Percentiles rank a stretch among this genome's conserved stretches.
Evolutionary conservation across 1,284 basidiomycete genomes (phyloP).

Genomic region (Malassezia restricta): DNA sequence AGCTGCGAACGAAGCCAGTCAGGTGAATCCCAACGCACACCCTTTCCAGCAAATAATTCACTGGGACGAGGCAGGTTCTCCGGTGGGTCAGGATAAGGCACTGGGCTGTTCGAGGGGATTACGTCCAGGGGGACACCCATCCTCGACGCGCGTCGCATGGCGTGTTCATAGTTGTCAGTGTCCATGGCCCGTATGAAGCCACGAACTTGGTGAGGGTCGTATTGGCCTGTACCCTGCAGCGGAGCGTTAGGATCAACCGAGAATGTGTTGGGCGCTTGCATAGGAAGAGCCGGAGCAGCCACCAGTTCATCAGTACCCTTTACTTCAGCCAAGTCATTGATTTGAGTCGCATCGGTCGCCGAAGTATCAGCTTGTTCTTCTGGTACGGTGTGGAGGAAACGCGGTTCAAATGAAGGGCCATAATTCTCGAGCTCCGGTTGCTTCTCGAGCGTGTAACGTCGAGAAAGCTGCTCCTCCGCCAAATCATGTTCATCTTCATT

Average conservation of each 20-base stretch:
- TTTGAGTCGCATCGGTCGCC: not conserved
- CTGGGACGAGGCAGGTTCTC: conserved; percentile 14
- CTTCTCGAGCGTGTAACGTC: conserved; percentile 1
- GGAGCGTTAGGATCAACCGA: not conserved
- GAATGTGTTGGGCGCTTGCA: not conserved
- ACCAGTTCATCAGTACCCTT: not conserved
- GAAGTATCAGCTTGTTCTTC: conserved; percentile 5
- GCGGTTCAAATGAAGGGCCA: not conserved
- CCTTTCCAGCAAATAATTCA: conserved; percentile 34
- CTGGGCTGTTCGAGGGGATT: not conserved
- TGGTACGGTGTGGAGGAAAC: conserved; percentile 10
- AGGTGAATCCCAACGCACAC: conserved; percentile 31
- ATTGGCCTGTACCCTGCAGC: conserved; percentile 9
- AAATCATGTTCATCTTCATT: not conserved
- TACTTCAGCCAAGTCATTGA: not conserved
- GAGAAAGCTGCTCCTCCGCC: not conserved
- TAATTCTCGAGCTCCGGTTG: not conserved
- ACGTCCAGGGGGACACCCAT: conserved; percentile 1
- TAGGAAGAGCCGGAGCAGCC: conserved; percentile 5
- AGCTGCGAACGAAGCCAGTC: conserved; percentile 21
- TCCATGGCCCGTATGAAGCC: conserved; percentile 10
- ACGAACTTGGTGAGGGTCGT: conserved; percentile 8
- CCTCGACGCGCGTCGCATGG: conserved; percentile 1
- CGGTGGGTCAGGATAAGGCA: not conserved
- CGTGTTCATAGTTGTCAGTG: conserved; percentile 8